These are phyloP conservation scores for Pseudozyma thailandica DNA, from an alignment of 1,284 basidiomycete genomes.

Conservation along the genomic window DNA sequence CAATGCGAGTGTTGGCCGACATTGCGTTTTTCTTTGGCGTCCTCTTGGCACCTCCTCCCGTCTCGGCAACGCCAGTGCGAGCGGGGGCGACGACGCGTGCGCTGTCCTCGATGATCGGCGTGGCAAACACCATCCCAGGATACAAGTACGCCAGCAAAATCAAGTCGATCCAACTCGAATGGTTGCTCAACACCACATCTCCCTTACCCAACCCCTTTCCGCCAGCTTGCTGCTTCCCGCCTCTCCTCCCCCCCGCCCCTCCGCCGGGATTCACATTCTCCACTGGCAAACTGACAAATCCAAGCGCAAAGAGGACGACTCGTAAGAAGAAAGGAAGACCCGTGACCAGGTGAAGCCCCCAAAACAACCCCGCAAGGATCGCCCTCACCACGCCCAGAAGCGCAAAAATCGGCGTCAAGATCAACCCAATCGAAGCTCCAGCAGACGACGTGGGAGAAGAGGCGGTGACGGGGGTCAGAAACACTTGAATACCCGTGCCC, in stretches of 20 bases:
- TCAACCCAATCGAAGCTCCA: neutral
- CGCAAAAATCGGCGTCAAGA: constrained; percentile 23
- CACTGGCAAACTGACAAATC: constrained; percentile 8
- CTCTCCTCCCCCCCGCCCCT: neutral
- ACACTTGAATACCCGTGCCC: constrained; percentile 54
- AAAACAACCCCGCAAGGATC: constrained; percentile 7
- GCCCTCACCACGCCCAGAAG: constrained; percentile 20
- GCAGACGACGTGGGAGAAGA: constrained; percentile 2
- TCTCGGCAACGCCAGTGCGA: neutral
- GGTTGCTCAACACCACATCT: constrained; percentile 62
- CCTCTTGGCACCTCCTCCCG: constrained; percentile 10
- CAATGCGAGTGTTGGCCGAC: constrained; percentile 37
- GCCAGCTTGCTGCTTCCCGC: neutral
- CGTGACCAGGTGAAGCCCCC: constrained; percentile 6
- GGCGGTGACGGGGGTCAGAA: constrained; percentile 40
- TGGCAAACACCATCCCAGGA: constrained; percentile 17
- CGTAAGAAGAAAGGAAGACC: neutral
- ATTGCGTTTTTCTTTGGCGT: constrained; percentile 45
- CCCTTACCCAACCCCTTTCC: constrained; percentile 21
- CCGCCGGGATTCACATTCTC: constrained; percentile 3
- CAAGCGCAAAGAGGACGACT: constrained; percentile 12
- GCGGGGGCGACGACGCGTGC: neutral
- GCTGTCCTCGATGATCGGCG: constrained; percentile 21
- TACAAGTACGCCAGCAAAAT: constrained; percentile 56
- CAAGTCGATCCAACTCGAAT: constrained; percentile 60